These are phyloP conservation scores for Lepidium africanum DNA, from an alignment of 345 rosid species.

Conservation along the genomic window DNA sequence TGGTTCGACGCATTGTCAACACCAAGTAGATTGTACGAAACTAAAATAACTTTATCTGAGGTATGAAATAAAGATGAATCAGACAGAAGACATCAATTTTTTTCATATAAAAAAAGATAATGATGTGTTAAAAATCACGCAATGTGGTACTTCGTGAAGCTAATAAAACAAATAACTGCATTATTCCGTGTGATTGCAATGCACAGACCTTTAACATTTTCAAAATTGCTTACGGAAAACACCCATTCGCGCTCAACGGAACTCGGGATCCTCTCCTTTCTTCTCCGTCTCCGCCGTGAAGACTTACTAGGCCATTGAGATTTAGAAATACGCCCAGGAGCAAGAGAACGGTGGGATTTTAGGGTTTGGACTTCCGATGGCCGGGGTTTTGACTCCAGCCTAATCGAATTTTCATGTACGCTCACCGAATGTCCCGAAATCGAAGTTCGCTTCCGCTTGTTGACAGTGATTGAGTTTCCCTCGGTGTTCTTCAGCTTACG, in stretches of 20 bases:
- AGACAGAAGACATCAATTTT: background rate
- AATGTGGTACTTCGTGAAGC: background rate
- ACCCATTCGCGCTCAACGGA: constrained; percentile 29
- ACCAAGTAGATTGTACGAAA: constrained; percentile 69
- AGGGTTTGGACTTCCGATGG: background rate
- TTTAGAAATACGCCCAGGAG: background rate
- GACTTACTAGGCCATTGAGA: background rate
- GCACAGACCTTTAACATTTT: constrained; percentile 21
- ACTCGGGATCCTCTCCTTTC: constrained; percentile 2
- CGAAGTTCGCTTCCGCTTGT: constrained; percentile 15
- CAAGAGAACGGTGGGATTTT: constrained; percentile 1
- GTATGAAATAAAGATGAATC: background rate
- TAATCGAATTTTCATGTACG: background rate
- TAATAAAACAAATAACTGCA: background rate
- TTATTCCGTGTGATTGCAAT: background rate
- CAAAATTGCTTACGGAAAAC: constrained; percentile 10
- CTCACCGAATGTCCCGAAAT: background rate
- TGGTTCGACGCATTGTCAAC: constrained; percentile 64
- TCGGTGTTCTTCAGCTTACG: background rate
- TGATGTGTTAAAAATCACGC: background rate
- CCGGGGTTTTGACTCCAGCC: background rate
- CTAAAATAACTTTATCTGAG: constrained; percentile 54
- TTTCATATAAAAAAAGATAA: background rate
- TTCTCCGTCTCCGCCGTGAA: constrained; percentile 4
- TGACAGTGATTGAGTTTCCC: background rate